Evolutionary conservation across 2,329 filamentous ascomycete genomes (phyloP), one percentile per base, ranked within the genome.

Genomic region (Neospermospora avenae): DNA sequence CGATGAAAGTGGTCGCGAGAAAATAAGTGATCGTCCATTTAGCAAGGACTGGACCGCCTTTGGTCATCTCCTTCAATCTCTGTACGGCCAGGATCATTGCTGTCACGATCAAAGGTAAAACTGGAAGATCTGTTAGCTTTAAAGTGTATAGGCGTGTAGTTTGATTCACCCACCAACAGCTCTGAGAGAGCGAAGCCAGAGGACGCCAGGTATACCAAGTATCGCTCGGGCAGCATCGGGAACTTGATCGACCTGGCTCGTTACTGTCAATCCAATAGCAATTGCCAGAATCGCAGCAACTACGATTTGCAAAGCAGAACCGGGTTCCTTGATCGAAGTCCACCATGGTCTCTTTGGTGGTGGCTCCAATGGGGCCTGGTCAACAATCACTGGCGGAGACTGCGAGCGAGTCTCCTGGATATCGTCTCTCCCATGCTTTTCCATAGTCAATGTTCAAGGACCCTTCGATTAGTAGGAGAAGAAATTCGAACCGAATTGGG

Each of bases 241-340:
- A 4, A 57, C 31, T 18, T 49, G 11, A 20, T 57, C 55, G 16
- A 57, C 55, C 13, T 28, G 48, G 22, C 31, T 48, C 4, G 42
- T 57, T 1, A 57, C 55, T 28, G 44, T 49, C 24, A 57, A 8
- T 2, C 55, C 55, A n/a, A 57, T 57, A 4, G 55, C 44, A 3
- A 57, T 49, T n/a, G 55, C 55, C n/a, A 57, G 28, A 20, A 49
- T 16, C 1, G 55, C 55, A 2, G 55, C 55, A 25, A 49, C 28
- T 16, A 57, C 44, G n/a, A 57, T 57, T 22, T 57, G 55, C 14
- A 57, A 49, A 2, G 55, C 55, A 49, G 55, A 57, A 4, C 55
- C 55, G 0, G 55, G 42, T 28, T 57, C 55, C 20, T 49, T 57
- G 44, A 49, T 49, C 8, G 42, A 48, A 41, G 28, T 11, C 55